phyloP scores from a whole-genome alignment of 2,329 filamentous ascomycete species.

The Westerdykella ornata region DNA sequence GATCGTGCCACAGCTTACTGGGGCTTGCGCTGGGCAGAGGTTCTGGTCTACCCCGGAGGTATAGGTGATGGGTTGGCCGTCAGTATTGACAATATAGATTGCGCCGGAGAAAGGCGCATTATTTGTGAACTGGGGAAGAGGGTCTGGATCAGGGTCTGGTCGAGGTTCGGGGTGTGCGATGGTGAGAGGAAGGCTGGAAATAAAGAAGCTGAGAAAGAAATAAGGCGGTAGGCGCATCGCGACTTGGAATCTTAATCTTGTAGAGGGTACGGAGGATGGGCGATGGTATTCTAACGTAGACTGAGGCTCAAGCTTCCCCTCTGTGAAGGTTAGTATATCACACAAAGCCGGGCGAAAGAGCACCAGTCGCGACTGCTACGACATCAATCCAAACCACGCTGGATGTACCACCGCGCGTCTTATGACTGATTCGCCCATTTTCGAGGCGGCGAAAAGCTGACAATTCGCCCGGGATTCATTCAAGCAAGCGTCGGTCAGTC shows the following conservation, averaged over 20 bases:
- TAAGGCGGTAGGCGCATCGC: not conserved
- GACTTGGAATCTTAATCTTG: too few relatives aligned
- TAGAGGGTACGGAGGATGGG: too few relatives aligned
- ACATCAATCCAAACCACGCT: too few relatives aligned
- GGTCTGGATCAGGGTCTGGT: constrained; percentile 14
- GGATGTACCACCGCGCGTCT: too few relatives aligned
- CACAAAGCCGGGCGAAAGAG: too few relatives aligned
- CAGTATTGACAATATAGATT: constrained; percentile 33
- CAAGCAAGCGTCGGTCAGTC: not conserved
- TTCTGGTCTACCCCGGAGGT: constrained; percentile 26
- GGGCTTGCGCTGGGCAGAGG: constrained; percentile 31
- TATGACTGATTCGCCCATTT: too few relatives aligned
- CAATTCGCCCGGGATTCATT: not conserved
- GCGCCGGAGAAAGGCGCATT: constrained; percentile 38
- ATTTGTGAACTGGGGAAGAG: constrained; percentile 13
- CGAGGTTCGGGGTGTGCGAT: constrained; percentile 21
- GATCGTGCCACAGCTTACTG: constrained; percentile 39
- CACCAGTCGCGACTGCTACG: too few relatives aligned
- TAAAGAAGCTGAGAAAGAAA: not conserved
- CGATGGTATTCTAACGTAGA: too few relatives aligned
- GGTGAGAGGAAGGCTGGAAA: constrained; percentile 6
- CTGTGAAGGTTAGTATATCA: too few relatives aligned
- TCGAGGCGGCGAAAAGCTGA: too few relatives aligned
- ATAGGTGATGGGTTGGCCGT: constrained; percentile 26
- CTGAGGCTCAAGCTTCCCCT: too few relatives aligned